A percentile compares a stretch with the other conserved stretches of the same genome.
phyloP scores from a whole-genome alignment of 1,284 basidiomycete species.

The Leccinum huronense region DNA sequence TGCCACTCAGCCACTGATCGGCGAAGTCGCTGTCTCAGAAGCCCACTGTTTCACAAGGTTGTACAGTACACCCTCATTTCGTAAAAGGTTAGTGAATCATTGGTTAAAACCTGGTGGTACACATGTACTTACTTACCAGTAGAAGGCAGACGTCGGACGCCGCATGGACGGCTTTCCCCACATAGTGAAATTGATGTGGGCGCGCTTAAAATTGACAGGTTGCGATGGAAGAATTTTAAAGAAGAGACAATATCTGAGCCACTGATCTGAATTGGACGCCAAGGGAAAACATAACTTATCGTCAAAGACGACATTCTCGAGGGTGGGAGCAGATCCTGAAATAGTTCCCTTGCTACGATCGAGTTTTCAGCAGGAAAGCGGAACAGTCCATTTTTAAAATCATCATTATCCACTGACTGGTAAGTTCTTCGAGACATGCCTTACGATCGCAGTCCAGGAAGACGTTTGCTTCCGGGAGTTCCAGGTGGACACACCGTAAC shows the following conservation, averaged over 20 bases:
- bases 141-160: neutral
- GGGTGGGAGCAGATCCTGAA: neutral
- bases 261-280: neutral
- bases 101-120: too few species aligned
- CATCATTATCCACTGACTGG: neutral
- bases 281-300: neutral
- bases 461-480: neutral
- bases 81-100: neutral
- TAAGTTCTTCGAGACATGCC: neutral
- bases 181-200: neutral
- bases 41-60: neutral
- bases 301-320: neutral
- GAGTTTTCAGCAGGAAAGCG: too few species aligned
- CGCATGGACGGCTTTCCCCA: neutral
- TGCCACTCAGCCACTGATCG: neutral
- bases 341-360: neutral
- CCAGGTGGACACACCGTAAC: neutral
- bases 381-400: neutral
- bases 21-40: neutral
- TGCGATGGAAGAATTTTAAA: neutral
- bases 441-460: neutral
- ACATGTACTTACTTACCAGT: too few species aligned
- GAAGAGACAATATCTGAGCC: neutral
- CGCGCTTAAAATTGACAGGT: neutral
- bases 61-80: neutral